phyloP scores from a whole-genome alignment of 805 yeast species.

The Millerozyma miso region DNA sequence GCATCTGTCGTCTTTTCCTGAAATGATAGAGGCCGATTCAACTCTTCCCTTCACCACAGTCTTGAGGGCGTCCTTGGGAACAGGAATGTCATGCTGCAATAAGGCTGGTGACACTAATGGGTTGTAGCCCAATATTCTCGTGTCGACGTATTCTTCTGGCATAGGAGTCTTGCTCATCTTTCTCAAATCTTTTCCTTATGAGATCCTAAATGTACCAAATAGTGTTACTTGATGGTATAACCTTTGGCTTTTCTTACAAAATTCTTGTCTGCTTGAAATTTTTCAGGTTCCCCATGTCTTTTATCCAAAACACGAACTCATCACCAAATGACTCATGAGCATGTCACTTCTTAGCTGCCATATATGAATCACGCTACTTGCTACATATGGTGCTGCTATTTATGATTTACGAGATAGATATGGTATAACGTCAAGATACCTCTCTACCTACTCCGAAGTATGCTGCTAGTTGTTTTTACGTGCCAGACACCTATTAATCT shows the following conservation, averaged over 20 bases:
- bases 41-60: slow-evolving; percentile 75
- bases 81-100: slow-evolving; percentile 79
- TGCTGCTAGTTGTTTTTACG: neutral
- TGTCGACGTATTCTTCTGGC: slow-evolving; percentile 69
- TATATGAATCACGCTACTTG: neutral
- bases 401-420: no score
- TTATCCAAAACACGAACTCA: neutral
- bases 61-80: slow-evolving; percentile 47
- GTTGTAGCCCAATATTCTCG: slow-evolving; percentile 83
- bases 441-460: neutral
- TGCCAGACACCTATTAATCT: neutral
- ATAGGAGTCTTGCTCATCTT: slow-evolving; percentile 44
- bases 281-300: neutral
- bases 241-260: neutral
- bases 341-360: neutral
- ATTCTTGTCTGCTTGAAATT: neutral
- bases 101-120: slow-evolving; percentile 93
- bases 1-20: slow-evolving; percentile 75
- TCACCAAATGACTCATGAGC: neutral
- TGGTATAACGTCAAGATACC: neutral
- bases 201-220: neutral
- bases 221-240: neutral
- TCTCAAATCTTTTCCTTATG: neutral
- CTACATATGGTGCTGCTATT: neutral
- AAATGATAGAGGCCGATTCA: slow-evolving; percentile 70